These are phyloP conservation scores for Colletotrichum acutatum DNA, from an alignment of 2,329 filamentous ascomycete genomes.

Conservation along the genomic window DNA sequence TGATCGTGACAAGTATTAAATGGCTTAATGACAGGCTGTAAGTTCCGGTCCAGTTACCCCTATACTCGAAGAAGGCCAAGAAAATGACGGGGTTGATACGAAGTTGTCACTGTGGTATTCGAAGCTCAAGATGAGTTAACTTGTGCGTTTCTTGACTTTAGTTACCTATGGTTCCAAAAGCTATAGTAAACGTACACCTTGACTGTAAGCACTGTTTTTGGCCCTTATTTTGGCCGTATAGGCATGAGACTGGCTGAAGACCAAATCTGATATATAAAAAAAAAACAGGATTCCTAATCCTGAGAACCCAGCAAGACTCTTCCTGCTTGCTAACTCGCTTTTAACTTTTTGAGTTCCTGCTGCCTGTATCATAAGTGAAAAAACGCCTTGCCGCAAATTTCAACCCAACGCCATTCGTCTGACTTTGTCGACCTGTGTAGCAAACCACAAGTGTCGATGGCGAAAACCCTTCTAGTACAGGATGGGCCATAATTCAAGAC, in stretches of 20 bases:
- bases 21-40: background rate
- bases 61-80: background rate
- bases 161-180: background rate
- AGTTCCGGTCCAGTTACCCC: background rate
- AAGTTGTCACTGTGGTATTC: background rate
- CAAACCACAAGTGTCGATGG: background rate
- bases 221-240: background rate
- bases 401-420: background rate
- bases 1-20: too few relatives aligned
- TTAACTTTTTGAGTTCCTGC: background rate
- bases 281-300: background rate
- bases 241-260: background rate
- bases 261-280: too few relatives aligned
- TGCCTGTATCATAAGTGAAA: background rate
- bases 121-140: background rate
- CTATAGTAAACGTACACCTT: background rate
- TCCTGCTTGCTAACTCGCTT: background rate
- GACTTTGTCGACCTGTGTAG: background rate
- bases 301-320: background rate
- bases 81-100: background rate
- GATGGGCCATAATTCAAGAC: background rate
- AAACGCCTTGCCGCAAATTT: background rate
- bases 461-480: background rate
- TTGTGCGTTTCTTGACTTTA: background rate
- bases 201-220: background rate